Conservation (phyloP, 2,329 filamentous ascomycete genomes). For the Teratosphaeriaceae sp. region DNA sequence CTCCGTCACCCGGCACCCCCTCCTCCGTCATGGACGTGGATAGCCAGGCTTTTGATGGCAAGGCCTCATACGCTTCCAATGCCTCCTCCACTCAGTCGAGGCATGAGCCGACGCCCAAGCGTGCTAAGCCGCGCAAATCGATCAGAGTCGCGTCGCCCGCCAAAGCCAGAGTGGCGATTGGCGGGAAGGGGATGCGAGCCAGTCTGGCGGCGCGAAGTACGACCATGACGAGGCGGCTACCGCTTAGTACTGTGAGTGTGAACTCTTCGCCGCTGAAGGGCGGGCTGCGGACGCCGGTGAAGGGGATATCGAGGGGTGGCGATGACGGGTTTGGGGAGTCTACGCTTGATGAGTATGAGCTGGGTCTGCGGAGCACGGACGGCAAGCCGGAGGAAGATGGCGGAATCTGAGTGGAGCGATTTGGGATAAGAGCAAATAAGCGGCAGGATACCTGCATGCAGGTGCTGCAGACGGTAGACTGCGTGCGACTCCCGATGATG, state of each 20-base stretch:
- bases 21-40: constrained; percentile 11
- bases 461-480: too few species aligned
- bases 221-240: constrained; percentile 18
- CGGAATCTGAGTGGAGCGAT: too few species aligned
- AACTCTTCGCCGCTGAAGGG: constrained; percentile 21
- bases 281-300: constrained; percentile 17
- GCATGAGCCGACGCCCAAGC: constrained; percentile 36
- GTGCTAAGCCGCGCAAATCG: constrained; percentile 30
- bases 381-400: too few species aligned
- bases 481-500: too few species aligned
- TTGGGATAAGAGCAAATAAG: too few species aligned
- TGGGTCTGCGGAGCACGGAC: constrained; percentile 35
- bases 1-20: constrained; percentile 2
- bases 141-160: constrained; percentile 15
- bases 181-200: constrained; percentile 9
- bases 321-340: constrained; percentile 22
- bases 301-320: constrained; percentile 6
- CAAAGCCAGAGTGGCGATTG: constrained; percentile 20
- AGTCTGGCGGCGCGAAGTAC: constrained; percentile 15
- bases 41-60: constrained; percentile 7
- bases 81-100: constrained; percentile 24
- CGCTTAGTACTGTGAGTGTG: constrained; percentile 19
- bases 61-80: constrained; percentile 19
- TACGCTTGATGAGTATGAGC: constrained; percentile 33
- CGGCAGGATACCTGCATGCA: too few species aligned